Conservation (phyloP, 2,329 filamentous ascomycete species). For the Calonectria pteridis region DNA sequence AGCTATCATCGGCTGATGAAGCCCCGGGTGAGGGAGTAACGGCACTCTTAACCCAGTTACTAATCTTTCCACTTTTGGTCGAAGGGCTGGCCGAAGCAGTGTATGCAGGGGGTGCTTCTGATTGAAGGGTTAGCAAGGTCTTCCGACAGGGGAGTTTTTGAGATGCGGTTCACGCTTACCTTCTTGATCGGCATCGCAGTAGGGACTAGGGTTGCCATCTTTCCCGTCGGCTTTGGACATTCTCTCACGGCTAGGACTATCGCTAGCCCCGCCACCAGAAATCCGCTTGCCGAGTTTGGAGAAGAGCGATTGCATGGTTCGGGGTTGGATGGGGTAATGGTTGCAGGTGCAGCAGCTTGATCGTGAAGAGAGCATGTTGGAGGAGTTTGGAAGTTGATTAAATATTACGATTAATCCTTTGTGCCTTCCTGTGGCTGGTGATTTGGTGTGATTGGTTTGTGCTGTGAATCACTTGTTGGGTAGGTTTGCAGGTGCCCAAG, state of each 20-base stretch:
- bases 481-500: too few species aligned
- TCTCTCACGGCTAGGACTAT: background rate
- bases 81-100: constrained; percentile 34
- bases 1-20: constrained; percentile 71
- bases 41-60: background rate
- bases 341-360: background rate
- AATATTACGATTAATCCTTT: background rate
- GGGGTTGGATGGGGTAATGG: background rate
- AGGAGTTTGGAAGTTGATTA: background rate
- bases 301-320: background rate
- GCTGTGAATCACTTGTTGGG: too few species aligned
- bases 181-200: background rate
- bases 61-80: background rate
- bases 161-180: background rate
- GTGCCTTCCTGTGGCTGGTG: background rate
- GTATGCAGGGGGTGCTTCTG: constrained; percentile 52
- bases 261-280: background rate
- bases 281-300: background rate
- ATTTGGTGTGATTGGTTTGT: too few species aligned
- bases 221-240: constrained; percentile 17
- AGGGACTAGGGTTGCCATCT: background rate
- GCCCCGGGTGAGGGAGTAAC: constrained; percentile 26
- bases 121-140: background rate
- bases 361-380: background rate
- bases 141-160: background rate